Base-by-base conservation (phyloP, 345 rosid species). In the Eucalyptus leucophloia region DNA sequence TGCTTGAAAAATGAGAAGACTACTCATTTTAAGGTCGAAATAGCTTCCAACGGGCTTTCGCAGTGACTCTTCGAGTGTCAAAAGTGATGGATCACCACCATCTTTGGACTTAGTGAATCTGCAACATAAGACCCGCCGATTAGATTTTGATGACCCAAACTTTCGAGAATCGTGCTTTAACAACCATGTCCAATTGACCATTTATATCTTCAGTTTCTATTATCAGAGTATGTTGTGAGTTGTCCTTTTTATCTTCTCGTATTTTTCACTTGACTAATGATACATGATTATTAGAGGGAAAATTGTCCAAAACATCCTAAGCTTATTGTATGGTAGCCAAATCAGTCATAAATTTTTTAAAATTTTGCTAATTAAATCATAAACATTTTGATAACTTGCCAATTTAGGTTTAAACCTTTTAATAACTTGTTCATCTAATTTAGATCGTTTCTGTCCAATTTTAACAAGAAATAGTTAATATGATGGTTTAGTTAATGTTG, bases 301-400 rank as follows among this genome's bases (percentile, higher is more conserved):
- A 56, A 24, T 56, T 56, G 30, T 26, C 30, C 62, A 56, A 24
- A 56, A 56, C 28, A 56, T 56, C 62, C 30, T 24, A 56, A 1
- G 3, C 30, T 1, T 56, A 56, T 56, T 56, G 30, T 56, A 24
- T 1, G 13, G 30, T 23, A 56, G 14, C 30, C 30, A 56, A 56
- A 0, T 56, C 0, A 23, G 0, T 56, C 30, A 56, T 56, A 56
- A 53, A 0, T 21, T 53, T 53, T 53, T 19, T 3, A 1, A 21
- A 53, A 53, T 53, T 2, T 53, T 21, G 5, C 62, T 56, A 56
- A 56, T 56, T 56, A 4, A 24, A 26, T 56, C 62, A 11, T 56
- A 56, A 56, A 56, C 7, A 0, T 56, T 56, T 24, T 23, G 7
- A 56, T 26, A 56, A 56, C 3, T 24, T 56, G 21, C 0, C 62